A percentile compares a stretch with the other conserved stretches of the same genome.
These are phyloP conservation scores for Fraxinus americana DNA, from an alignment of 257 asterid species.

Conservation along the genomic window DNA sequence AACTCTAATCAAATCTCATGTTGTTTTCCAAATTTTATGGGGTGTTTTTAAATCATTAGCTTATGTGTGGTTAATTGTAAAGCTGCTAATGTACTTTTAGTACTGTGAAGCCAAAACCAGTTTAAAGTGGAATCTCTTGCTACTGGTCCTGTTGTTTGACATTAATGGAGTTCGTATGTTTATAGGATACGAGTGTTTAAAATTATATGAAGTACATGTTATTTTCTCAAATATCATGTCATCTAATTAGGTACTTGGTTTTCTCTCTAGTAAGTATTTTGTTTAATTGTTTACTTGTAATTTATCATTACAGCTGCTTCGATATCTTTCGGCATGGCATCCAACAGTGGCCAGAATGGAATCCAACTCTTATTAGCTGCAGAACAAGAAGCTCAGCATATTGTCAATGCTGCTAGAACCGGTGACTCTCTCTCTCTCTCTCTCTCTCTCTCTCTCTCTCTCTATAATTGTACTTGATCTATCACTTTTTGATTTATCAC, in stretches of 20 bases:
- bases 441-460: conserved; percentile 4
- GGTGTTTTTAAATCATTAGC: background rate
- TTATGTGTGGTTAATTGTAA: background rate
- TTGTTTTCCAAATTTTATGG: background rate
- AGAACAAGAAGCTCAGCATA: conserved; percentile 68
- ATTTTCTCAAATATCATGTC: background rate
- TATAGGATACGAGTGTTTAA: background rate
- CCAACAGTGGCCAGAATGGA: conserved; percentile 58
- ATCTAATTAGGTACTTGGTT: background rate
- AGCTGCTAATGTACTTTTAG: background rate
- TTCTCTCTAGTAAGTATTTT: conserved; percentile 11
- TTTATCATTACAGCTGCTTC: conserved; percentile 27
- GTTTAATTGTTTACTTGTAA: conserved; percentile 3
- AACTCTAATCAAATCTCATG: background rate
- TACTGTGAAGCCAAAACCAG: background rate
- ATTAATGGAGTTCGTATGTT: background rate
- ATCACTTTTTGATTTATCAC: background rate
- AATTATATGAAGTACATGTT: background rate
- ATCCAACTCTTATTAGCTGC: conserved; percentile 61
- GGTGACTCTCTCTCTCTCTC: conserved; percentile 33
- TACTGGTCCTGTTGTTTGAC: background rate
- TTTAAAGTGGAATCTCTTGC: background rate
- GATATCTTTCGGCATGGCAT: conserved; percentile 35
- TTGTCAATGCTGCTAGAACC: conserved; percentile 56
- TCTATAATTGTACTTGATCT: background rate